Evolutionary conservation across 352 stramenopile species (phyloP).

Genomic region (Pythium volutum): DNA sequence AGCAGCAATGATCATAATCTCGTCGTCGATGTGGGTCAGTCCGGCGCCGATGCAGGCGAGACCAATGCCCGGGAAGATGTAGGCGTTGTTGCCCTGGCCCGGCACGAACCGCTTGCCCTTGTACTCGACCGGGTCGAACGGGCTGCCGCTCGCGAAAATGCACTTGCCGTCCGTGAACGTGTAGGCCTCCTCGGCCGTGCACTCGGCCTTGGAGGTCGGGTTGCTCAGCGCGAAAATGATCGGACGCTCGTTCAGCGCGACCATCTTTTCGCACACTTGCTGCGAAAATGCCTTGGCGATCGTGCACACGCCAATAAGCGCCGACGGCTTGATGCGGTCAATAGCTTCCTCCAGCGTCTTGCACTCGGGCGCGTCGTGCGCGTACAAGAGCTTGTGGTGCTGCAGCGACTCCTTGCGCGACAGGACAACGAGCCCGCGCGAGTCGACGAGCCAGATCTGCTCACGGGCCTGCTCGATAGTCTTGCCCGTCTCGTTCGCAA

Average conservation of each 20-base stretch:
- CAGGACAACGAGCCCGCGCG: slow-evolving; percentile 81
- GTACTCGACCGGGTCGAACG: slow-evolving; percentile 93
- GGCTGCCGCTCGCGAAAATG: slow-evolving; percentile 95
- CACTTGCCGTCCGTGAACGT: slow-evolving; percentile 94
- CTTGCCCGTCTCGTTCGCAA: slow-evolving; percentile 86
- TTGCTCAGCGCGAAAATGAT: slow-evolving; percentile 98
- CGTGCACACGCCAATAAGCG: slow-evolving; percentile 94
- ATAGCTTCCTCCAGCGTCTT: slow-evolving; percentile 72
- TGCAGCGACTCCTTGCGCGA: slow-evolving; percentile 75
- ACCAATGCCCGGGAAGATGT: slow-evolving; percentile 96
- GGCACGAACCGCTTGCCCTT: slow-evolving; percentile 84
- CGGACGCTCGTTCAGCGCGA: slow-evolving; percentile 77
- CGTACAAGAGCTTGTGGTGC: slow-evolving; percentile 90
- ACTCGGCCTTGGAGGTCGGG: slow-evolving; percentile 96
- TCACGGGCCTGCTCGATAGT: slow-evolving; percentile 85
- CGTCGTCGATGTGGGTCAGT: slow-evolving; percentile 72
- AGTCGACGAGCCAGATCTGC: slow-evolving; percentile 93
- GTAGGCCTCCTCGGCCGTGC: slow-evolving; percentile 96
- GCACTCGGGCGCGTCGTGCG: slow-evolving; percentile 70
- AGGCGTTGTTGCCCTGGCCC: slow-evolving; percentile 95
- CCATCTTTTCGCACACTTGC: slow-evolving; percentile 89
- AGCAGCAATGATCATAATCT: slow-evolving; percentile 81
- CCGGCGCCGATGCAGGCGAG: slow-evolving; percentile 90
- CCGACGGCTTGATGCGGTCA: slow-evolving; percentile 88
- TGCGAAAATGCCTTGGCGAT: slow-evolving; percentile 90